These are phyloP conservation scores for Auricularia sp. DNA, from an alignment of 768 basidiomycete genomes.

Conservation along the genomic window DNA sequence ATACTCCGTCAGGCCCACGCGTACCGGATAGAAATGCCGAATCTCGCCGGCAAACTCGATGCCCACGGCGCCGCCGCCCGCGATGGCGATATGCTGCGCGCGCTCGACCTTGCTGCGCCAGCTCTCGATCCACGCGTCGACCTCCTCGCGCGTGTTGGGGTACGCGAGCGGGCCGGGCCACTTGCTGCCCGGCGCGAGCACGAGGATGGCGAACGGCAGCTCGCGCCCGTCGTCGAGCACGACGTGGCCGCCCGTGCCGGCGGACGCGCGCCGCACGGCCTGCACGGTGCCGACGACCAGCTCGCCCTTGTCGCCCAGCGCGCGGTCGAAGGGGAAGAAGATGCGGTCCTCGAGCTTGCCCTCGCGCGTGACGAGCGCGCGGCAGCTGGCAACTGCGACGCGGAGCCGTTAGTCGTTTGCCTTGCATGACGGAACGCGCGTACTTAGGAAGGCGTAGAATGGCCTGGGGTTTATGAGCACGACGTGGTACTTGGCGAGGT, in stretches of 20 bases:
- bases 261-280: conserved; percentile 1
- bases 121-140: conserved; percentile 19
- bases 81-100: conserved; percentile 34
- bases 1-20: conserved; percentile 5
- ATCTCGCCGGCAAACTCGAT: conserved; percentile 38
- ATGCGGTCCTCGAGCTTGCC: conserved; percentile 34
- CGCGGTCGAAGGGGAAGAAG: conserved; percentile 41
- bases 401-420: neutral
- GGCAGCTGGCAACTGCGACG: conserved; percentile 21
- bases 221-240: conserved; percentile 39
- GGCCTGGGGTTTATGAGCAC: conserved; percentile 44
- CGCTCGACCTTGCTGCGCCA: conserved; percentile 23
- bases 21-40: conserved; percentile 30
- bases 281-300: conserved; percentile 26
- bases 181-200: conserved; percentile 47
- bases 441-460: conserved; percentile 40
- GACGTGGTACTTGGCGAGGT: conserved; percentile 37
- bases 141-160: conserved; percentile 21
- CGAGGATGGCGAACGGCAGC: conserved; percentile 43
- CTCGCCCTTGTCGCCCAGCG: conserved; percentile 38
- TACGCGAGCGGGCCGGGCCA: conserved; percentile 43
- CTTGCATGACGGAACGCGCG: conserved; percentile 10
- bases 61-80: conserved; percentile 48
- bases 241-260: conserved; percentile 34
- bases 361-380: conserved; percentile 39